A percentile compares a stretch with the other conserved stretches of the same genome.
Conservation (phyloP, 2,329 filamentous ascomycete genomes). For the Penicillium sumatraense region DNA sequence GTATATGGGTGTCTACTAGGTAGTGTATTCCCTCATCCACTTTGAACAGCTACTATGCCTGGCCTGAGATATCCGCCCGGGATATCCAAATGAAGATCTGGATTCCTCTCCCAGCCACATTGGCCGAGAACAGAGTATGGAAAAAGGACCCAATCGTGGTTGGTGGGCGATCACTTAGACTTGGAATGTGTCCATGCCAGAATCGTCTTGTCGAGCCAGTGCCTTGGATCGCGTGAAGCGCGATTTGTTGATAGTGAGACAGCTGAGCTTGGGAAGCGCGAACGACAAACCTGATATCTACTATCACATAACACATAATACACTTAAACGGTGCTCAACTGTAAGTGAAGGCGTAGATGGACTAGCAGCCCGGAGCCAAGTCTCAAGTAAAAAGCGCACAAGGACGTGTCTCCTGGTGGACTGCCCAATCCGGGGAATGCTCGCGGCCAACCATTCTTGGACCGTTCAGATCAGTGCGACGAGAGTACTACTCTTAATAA, state of each 20-base stretch:
- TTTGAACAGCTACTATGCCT: not conserved
- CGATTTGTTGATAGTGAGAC: not conserved
- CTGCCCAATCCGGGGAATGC: constrained; percentile 22
- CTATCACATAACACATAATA: no score
- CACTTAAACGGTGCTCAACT: no score
- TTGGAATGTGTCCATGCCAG: constrained; percentile 19
- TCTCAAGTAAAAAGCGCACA: not conserved
- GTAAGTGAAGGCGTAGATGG: no score
- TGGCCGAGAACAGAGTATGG: not conserved
- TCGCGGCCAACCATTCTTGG: constrained; percentile 14
- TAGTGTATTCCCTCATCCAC: not conserved
- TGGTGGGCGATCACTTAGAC: not conserved
- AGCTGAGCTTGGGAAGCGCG: no score
- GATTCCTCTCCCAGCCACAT: constrained; percentile 9
- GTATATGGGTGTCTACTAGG: not conserved
- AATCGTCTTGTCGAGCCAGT: not conserved
- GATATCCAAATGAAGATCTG: constrained; percentile 7
- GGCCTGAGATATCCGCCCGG: not conserved
- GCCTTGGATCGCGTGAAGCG: no score
- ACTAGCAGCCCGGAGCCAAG: no score
- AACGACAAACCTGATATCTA: no score
- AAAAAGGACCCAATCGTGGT: not conserved
- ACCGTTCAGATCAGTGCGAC: not conserved
- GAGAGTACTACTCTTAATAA: no score
- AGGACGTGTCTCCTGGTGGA: not conserved